These are phyloP conservation scores for Auricularia heimuer DNA, from an alignment of 768 basidiomycete species.

Conservation along the genomic window DNA sequence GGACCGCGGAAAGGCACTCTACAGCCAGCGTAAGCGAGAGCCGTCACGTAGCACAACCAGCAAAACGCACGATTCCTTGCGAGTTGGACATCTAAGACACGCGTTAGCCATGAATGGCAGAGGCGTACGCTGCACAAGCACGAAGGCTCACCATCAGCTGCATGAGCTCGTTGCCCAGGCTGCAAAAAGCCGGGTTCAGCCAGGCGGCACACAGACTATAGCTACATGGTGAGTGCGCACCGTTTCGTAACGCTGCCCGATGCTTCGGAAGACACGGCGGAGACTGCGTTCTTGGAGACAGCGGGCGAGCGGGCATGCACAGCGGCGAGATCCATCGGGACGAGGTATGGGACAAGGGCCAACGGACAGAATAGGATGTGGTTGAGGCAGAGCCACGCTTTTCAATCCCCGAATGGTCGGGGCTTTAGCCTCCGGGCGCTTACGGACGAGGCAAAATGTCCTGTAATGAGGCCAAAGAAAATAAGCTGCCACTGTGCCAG, in stretches of 20 bases:
- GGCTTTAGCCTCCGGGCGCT: too few species aligned
- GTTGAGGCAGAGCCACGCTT: not conserved
- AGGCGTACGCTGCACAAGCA: too few species aligned
- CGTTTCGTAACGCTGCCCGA: slow-evolving; percentile 80
- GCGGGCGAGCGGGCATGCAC: not conserved
- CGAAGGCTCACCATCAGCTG: slow-evolving; percentile 60
- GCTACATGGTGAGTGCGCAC: slow-evolving; percentile 25
- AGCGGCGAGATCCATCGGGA: not conserved
- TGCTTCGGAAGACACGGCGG: slow-evolving; percentile 43
- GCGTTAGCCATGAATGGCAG: not conserved
- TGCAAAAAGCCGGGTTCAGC: slow-evolving; percentile 19
- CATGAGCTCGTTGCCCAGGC: slow-evolving; percentile 80
- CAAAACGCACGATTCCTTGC: slow-evolving; percentile 65
- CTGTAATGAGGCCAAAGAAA: not conserved
- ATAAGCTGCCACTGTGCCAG: too few species aligned
- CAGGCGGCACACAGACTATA: not conserved
- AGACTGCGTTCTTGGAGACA: slow-evolving; percentile 38
- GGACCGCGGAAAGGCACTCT: slow-evolving; percentile 86
- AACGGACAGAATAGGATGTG: not conserved
- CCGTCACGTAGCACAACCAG: not conserved
- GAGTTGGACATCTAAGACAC: slow-evolving; percentile 68
- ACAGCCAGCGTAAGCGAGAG: slow-evolving; percentile 3
- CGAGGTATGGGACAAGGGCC: not conserved
- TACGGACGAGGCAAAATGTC: too few species aligned
- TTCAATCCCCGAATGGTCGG: too few species aligned